Conservation (phyloP, 768 basidiomycete species). For the Rossbeevera mucosa region DNA sequence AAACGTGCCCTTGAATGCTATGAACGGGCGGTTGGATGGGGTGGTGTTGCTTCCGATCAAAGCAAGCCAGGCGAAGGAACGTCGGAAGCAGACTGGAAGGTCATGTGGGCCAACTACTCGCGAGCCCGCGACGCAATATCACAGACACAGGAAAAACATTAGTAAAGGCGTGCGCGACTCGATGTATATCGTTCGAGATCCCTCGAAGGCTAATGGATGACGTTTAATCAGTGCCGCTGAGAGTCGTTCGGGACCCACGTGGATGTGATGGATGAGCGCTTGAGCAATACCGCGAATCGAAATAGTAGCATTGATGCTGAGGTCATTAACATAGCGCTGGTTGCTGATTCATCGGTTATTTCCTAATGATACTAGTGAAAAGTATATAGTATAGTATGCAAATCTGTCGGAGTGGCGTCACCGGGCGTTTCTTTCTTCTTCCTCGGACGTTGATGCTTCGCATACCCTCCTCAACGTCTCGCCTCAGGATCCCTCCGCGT, state of each 20-base stretch:
- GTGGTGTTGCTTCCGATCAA: slow-evolving; percentile 41
- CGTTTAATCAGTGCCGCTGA: neutral
- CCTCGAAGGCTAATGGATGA: neutral
- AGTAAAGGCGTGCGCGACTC: neutral
- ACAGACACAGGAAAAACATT: slow-evolving; percentile 6
- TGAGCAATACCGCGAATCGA: too few species aligned
- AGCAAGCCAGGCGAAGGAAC: slow-evolving; percentile 47
- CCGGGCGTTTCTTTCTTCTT: neutral
- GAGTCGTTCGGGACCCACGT: too few species aligned
- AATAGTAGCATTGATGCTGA: too few species aligned
- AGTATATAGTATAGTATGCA: too few species aligned
- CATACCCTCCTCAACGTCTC: neutral
- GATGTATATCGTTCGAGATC: neutral
- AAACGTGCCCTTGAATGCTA: slow-evolving; percentile 55
- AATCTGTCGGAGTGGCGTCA: neutral
- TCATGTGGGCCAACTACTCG: slow-evolving; percentile 56
- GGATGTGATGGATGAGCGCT: too few species aligned
- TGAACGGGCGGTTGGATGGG: slow-evolving; percentile 66
- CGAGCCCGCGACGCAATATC: slow-evolving; percentile 37
- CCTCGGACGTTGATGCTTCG: slow-evolving; percentile 12
- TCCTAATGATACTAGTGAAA: too few species aligned
- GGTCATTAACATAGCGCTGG: too few species aligned
- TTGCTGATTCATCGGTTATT: too few species aligned
- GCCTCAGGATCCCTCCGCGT: neutral
- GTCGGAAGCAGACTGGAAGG: slow-evolving; percentile 56